A percentile compares a stretch with the other conserved stretches of the same genome.
These are phyloP conservation scores for Boletus reticuloceps DNA, from an alignment of 768 basidiomycete species.

Conservation along the genomic window DNA sequence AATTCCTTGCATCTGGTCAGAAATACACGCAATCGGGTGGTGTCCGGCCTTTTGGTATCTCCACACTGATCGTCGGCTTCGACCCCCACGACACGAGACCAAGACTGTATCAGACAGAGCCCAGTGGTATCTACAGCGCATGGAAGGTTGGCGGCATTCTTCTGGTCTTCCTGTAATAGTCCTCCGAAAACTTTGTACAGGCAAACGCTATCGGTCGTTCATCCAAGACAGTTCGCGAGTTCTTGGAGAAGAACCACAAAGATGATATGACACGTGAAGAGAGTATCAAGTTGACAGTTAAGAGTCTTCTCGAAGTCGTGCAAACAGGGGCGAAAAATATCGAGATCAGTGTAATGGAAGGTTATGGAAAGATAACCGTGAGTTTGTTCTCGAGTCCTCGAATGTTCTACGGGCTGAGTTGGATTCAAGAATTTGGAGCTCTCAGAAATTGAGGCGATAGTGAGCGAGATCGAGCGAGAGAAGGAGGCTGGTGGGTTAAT, in stretches of 20 bases:
- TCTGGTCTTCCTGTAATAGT: neutral
- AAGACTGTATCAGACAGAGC: constrained; percentile 94
- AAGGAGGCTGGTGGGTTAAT: constrained; percentile 80
- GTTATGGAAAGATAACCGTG: constrained; percentile 90
- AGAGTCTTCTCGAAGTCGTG: constrained; percentile 94
- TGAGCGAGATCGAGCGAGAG: constrained; percentile 91
- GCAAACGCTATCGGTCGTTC: constrained; percentile 98
- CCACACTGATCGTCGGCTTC: constrained; percentile 94
- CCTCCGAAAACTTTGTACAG: constrained; percentile 37
- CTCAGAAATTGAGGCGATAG: constrained; percentile 87
- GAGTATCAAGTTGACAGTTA: constrained; percentile 91
- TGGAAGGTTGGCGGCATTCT: constrained; percentile 74
- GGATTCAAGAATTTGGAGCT: constrained; percentile 73
- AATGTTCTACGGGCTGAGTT: neutral
- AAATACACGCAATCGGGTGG: constrained; percentile 98
- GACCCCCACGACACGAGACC: constrained; percentile 89
- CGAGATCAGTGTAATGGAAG: constrained; percentile 97
- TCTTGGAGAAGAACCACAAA: constrained; percentile 96
- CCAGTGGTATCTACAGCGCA: constrained; percentile 95
- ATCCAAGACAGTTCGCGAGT: constrained; percentile 97
- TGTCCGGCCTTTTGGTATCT: constrained; percentile 97
- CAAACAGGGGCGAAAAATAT: constrained; percentile 99
- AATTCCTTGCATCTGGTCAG: constrained; percentile 37
- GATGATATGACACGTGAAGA: constrained; percentile 88
- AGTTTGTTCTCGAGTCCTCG: constrained; percentile 15